These are phyloP conservation scores for Daldinia sp. DNA, from an alignment of 2,329 filamentous ascomycete genomes.

Conservation along the genomic window DNA sequence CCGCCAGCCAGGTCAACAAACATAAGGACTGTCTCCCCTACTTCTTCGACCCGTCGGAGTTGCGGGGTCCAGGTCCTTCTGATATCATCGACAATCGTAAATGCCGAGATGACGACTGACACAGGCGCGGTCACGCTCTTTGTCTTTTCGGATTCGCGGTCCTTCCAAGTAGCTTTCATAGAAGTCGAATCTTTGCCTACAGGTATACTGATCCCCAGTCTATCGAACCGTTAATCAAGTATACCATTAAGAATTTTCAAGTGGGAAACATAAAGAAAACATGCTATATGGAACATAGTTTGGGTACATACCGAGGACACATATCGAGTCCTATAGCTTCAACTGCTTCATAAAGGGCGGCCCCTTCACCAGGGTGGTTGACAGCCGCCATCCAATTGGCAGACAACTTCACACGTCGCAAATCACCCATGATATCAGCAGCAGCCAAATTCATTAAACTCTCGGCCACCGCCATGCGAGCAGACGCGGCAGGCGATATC, in stretches of 20 bases:
- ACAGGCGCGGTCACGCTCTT: slow-evolving; percentile 93
- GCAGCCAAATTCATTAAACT: slow-evolving; percentile 93
- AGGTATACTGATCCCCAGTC: slow-evolving; percentile 85
- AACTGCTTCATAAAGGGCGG: slow-evolving; percentile 92
- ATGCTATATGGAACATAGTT: neutral
- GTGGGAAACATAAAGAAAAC: neutral
- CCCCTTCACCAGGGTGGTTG: slow-evolving; percentile 89
- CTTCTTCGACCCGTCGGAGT: slow-evolving; percentile 81
- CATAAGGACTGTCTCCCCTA: slow-evolving; percentile 86
- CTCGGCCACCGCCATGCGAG: slow-evolving; percentile 95
- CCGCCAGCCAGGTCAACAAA: slow-evolving; percentile 89
- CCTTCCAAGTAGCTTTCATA: slow-evolving; percentile 97
- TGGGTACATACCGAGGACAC: slow-evolving; percentile 67
- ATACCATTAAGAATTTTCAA: neutral
- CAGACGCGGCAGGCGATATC: slow-evolving; percentile 88
- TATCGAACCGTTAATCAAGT: slow-evolving; percentile 11
- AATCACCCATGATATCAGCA: slow-evolving; percentile 66
- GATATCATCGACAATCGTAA: slow-evolving; percentile 82
- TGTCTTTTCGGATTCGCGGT: slow-evolving; percentile 68
- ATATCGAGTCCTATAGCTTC: slow-evolving; percentile 91
- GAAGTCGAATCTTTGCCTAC: slow-evolving; percentile 98
- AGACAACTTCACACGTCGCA: slow-evolving; percentile 84
- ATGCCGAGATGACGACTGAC: slow-evolving; percentile 89
- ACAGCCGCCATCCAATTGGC: slow-evolving; percentile 99
- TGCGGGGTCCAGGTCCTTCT: slow-evolving; percentile 93